These are phyloP conservation scores for Nidularia pulvinata DNA, from an alignment of 768 basidiomycete genomes.

Conservation along the genomic window DNA sequence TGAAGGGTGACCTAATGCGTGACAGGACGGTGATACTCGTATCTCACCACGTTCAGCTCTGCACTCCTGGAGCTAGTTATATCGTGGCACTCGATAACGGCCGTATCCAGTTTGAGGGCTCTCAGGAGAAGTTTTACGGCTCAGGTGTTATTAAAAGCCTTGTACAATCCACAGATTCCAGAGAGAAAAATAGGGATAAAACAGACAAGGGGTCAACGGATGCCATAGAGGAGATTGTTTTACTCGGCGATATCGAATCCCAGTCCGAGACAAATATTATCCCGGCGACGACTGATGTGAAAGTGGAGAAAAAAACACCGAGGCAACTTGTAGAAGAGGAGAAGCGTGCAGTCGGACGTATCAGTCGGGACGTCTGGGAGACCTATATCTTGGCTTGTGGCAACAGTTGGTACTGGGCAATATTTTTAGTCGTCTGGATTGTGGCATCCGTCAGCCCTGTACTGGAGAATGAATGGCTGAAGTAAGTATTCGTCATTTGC, in stretches of 20 bases:
- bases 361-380: background rate
- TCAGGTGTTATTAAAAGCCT: conserved; percentile 69
- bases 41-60: conserved; percentile 93
- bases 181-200: conserved; percentile 41
- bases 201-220: conserved; percentile 35
- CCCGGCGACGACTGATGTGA: no score
- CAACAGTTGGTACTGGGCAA: background rate
- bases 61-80: conserved; percentile 76
- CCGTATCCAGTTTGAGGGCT: conserved; percentile 74
- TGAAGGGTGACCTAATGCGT: conserved; percentile 80
- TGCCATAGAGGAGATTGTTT: conserved; percentile 16
- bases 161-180: conserved; percentile 50
- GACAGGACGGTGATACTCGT: conserved; percentile 90
- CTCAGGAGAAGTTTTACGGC: conserved; percentile 53
- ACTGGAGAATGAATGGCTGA: background rate
- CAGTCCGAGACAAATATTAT: no score
- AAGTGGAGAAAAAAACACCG: conserved; percentile 38
- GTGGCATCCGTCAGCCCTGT: background rate
- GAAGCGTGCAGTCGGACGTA: conserved; percentile 31
- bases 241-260: no score
- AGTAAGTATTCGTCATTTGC: background rate
- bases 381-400: background rate
- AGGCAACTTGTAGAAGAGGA: conserved; percentile 88
- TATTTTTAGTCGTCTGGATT: background rate
- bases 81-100: conserved; percentile 86